Base-by-base conservation (phyloP, 805 yeast species). In the Yueomyces sinensis region DNA sequence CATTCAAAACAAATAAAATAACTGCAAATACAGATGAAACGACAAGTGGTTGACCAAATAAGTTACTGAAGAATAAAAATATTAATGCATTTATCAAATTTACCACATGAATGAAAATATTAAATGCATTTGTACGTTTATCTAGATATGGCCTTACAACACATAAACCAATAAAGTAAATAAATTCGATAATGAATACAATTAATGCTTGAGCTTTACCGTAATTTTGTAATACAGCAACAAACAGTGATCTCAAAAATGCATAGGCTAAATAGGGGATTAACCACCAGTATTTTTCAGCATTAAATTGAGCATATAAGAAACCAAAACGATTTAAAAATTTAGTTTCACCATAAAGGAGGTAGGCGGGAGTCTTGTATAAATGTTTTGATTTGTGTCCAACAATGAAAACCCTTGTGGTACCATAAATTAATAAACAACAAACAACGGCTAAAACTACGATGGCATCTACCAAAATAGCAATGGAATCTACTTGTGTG, bases 1-100 rank as follows among this genome's bases (percentile, higher is more conserved):
- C 98, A 58, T 91, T 91, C 49, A 89, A 52, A 17, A 91, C 73
- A 50, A 91, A 91, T 47, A 83, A 77, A 6, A 91, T 84, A 31
- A 91, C 75, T 0, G 93, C 98, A 70, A 86, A 82, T 27, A 91
- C 78, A 0, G 95, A 82, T 0, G 91, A 76, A n/a, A 86, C 96
- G 33, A 80, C 78, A 27, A 72, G 78, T 3, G 94, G 94, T 58
- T 82, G 91, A 27, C 67, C 70, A 63, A 84, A 87, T 30, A 83
- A 65, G 51, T 80, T 74, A 15, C 94, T 81, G 63, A 84, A 91
- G 62, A 91, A 87, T 62, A 86, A 60, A 58, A 83, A 91, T 62
- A 91, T 79, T 30, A 89, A 59, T 1, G 95, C 72, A 57, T 91
- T 91, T 50, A 89, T 59, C 37, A 84, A 70, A 52, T 76, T 81